phyloP scores from a whole-genome alignment of 139 green algal species.

The Protoeuglena noctilucae region DNA sequence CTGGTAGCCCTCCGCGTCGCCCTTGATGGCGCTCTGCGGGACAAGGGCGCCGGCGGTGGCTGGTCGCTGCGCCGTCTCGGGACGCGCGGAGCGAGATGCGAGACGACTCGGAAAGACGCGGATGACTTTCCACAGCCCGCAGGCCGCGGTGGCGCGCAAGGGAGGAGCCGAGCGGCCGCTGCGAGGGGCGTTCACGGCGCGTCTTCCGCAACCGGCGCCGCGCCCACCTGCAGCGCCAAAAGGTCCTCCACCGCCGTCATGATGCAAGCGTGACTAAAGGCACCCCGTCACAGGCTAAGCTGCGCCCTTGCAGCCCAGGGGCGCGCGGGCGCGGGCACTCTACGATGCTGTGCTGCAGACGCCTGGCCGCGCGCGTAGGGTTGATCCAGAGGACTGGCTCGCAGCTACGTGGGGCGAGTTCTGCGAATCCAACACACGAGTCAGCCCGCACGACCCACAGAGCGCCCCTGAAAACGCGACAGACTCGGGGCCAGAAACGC shows the following conservation, averaged over 20 bases:
- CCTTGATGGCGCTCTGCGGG: slow-evolving; percentile 70
- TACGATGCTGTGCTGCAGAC: too few relatives aligned
- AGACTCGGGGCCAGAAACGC: too few relatives aligned
- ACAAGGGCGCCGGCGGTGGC: slow-evolving; percentile 1
- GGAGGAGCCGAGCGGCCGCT: neutral
- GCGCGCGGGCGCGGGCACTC: too few relatives aligned
- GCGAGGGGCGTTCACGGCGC: neutral
- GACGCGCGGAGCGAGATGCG: neutral
- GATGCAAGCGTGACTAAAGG: neutral
- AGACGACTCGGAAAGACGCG: neutral
- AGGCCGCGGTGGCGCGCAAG: neutral
- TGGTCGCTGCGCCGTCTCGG: neutral
- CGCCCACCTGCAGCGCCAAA: neutral
- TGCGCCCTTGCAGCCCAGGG: too few relatives aligned
- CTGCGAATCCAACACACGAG: too few relatives aligned
- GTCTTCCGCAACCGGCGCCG: neutral
- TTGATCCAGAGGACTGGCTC: too few relatives aligned
- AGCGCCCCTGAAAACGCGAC: too few relatives aligned
- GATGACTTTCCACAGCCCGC: neutral
- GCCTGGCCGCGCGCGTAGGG: too few relatives aligned
- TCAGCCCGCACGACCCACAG: too few relatives aligned
- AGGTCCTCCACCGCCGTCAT: too few relatives aligned
- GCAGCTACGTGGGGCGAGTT: too few relatives aligned
- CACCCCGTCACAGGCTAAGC: neutral
- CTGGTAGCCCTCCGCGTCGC: slow-evolving; percentile 74